Conservation (phyloP, 495 filamentous ascomycete genomes). For the Penicillium coffeae region DNA sequence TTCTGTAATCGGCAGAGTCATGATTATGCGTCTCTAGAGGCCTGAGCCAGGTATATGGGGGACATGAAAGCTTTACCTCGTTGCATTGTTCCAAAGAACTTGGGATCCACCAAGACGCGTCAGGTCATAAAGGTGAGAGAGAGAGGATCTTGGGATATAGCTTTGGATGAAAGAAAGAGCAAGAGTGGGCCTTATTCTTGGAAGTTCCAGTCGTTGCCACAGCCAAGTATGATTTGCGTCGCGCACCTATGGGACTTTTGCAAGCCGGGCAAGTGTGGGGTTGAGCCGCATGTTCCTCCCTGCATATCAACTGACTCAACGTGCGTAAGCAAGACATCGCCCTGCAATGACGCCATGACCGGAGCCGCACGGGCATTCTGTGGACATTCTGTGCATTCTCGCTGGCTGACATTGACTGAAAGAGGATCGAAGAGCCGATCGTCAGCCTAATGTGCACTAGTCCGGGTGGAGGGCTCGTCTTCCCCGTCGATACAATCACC, state of each 20-base stretch:
- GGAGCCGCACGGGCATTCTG: conserved; percentile 2
- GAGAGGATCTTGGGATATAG: not conserved
- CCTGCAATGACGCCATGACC: conserved; percentile 21
- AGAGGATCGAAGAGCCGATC: conserved; percentile 15
- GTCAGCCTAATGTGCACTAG: not conserved
- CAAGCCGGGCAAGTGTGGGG: not conserved
- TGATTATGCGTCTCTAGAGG: conserved; percentile 1
- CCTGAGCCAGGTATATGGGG: not conserved
- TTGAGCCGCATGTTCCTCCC: conserved; percentile 14
- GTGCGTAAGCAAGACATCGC: conserved; percentile 11
- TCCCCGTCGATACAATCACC: not conserved
- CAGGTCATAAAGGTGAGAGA: not conserved
- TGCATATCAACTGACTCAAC: conserved; percentile 29
- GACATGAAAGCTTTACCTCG: conserved; percentile 13
- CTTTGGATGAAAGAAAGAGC: not conserved
- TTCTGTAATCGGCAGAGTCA: conserved; percentile 4
- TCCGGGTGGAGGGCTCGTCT: not conserved
- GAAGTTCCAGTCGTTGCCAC: conserved; percentile 14
- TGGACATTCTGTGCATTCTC: too few species aligned
- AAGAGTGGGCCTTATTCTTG: not conserved
- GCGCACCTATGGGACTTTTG: not conserved
- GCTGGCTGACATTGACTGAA: conserved; percentile 7
- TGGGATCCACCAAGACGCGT: not conserved
- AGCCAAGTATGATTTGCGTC: conserved; percentile 4
- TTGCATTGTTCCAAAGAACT: conserved; percentile 10